Evolutionary conservation across 768 basidiomycete species (phyloP).

Genomic region (Tulasnella sp.): DNA sequence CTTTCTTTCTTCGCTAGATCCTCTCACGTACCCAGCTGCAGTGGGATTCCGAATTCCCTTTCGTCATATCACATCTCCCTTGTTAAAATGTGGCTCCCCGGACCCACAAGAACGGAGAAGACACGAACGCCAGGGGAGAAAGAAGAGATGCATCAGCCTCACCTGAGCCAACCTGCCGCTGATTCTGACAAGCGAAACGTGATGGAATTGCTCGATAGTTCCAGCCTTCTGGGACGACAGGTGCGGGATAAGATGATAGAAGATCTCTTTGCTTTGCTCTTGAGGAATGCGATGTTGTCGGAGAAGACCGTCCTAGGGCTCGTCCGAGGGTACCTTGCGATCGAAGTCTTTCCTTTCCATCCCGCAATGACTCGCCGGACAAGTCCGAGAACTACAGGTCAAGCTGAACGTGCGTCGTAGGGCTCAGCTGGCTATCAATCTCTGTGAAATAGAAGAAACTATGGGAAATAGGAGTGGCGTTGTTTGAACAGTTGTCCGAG

Average conservation of each 20-base stretch:
- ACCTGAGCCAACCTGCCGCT: not conserved
- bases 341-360: not conserved
- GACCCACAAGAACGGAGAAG: not conserved
- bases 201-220: not conserved
- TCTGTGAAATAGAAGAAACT: not conserved
- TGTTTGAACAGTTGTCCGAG: not conserved
- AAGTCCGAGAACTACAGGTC: not conserved
- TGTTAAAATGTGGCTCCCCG: not conserved
- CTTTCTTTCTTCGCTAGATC: not conserved
- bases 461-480: not conserved
- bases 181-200: not conserved
- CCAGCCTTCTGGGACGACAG: not conserved
- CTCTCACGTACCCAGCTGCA: not conserved
- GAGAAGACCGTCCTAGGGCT: not conserved
- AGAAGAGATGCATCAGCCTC: not conserved
- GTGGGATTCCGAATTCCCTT: not conserved
- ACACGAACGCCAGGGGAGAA: not conserved
- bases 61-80: not conserved
- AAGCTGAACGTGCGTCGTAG: not conserved
- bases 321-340: not conserved
- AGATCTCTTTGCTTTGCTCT: not conserved
- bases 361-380: not conserved
- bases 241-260: not conserved
- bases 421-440: not conserved
- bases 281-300: conserved; percentile 4